These are phyloP conservation scores for Ustilago sp. DNA, from an alignment of 1,284 basidiomycete species.

Conservation along the genomic window DNA sequence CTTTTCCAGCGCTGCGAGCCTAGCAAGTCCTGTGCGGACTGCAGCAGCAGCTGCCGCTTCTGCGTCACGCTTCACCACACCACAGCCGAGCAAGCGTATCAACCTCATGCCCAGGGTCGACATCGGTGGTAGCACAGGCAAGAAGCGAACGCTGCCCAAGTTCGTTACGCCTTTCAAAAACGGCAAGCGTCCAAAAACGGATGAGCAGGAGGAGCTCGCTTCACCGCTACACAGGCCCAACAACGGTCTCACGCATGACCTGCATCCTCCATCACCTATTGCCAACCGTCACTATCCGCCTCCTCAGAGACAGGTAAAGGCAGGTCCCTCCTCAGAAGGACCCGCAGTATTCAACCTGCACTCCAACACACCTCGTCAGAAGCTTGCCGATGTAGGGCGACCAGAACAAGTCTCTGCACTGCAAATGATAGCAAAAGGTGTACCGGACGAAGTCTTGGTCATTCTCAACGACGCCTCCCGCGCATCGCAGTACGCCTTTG, in stretches of 20 bases:
- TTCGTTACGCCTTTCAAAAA: conserved; percentile 60
- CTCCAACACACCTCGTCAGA: conserved; percentile 9
- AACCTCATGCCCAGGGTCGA: conserved; percentile 45
- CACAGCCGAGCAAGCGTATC: conserved; percentile 38
- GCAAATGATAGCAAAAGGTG: conserved; percentile 49
- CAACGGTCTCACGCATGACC: conserved; percentile 3
- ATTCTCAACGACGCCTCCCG: conserved; percentile 49
- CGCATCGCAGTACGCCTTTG: conserved; percentile 56
- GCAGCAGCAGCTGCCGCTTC: neutral
- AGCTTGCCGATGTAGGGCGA: conserved; percentile 35
- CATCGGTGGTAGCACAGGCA: conserved; percentile 26
- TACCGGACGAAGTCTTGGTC: conserved; percentile 53
- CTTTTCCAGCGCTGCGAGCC: conserved; percentile 3
- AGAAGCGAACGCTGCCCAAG: conserved; percentile 30
- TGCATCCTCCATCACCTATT: conserved; percentile 3
- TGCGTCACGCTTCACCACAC: conserved; percentile 27
- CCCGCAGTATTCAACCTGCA: conserved; percentile 31
- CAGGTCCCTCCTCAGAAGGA: conserved; percentile 1
- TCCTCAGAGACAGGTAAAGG: neutral
- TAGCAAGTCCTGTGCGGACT: conserved; percentile 24
- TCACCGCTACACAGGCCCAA: conserved; percentile 25
- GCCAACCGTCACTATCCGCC: conserved; percentile 14
- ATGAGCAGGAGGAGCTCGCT: conserved; percentile 17
- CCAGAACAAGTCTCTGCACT: conserved; percentile 38
- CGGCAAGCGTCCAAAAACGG: conserved; percentile 37